Base-by-base conservation (phyloP, 208 protist species). In the Naegleria fowleri region DNA sequence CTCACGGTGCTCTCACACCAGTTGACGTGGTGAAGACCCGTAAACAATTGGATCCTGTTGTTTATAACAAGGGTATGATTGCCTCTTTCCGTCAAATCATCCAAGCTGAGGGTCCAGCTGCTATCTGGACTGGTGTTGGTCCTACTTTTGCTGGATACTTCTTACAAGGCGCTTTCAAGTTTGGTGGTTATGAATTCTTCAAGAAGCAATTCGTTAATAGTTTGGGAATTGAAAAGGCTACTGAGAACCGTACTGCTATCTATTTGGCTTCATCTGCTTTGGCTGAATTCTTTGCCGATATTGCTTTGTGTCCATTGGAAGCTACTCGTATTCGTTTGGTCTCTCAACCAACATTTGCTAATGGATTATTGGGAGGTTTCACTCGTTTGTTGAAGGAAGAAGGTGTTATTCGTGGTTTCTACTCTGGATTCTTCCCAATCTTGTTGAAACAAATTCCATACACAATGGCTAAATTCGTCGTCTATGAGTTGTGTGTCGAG, bases 201-300 rank as follows among this genome's bases (percentile, higher is more conserved):
- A 99, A 99, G 93, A 48, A 95, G 84, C n/a, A 91, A 33, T 95
- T 93, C 92, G 67, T 84, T 39, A 95, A 98, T 92, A 91, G 95
- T 48, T 95, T 96, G 92, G 93, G 96, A 55, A 95, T 98, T 86
- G 93, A 98, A 93, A 91, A 95, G 9, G 93, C 92, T 90, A 88
- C 96, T 91, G 97, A 95, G 87, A 92, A 93, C 40, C 94, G 96
- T 33, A 85, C 94, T 86, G 9, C 90, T 25, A 96, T 98, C 92
- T 98, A 96, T 94, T 94, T 97, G 48, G 95, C 96, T 22, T 96
- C 95, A 85, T 98, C 96, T 41, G 98, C 97, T 38, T 97, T 95
- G n/a, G 97, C 97, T 52, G 97, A 99, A 94, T 98, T 99, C 94
- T 96, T 99, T 89, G 98, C 98, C n/a, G 97, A 98, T 90, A 95